Percentiles rank a stretch among this genome's conserved stretches.
Conservation (phyloP, 2,329 filamentous ascomycete species). For the Thelonectria blattea region DNA sequence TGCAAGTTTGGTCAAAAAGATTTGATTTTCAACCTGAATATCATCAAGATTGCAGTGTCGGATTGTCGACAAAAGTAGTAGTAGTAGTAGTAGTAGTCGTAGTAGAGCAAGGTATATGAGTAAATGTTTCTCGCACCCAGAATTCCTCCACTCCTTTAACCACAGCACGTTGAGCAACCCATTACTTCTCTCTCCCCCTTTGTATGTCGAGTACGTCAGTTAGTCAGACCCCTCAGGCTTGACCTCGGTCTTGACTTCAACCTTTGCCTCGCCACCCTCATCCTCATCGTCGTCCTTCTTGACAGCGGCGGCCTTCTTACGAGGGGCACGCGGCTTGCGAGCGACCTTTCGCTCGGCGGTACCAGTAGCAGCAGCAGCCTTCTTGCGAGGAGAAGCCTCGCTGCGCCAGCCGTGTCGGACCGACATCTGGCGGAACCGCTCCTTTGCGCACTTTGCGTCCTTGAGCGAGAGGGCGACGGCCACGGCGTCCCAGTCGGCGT, state of each 20-base stretch:
- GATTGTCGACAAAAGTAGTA: no score
- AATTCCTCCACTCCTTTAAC: neutral
- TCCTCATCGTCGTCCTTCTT: conserved; percentile 36
- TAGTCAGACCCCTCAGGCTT: conserved; percentile 23
- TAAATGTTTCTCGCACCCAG: neutral
- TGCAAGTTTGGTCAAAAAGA: no score
- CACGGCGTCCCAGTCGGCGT: conserved; percentile 50
- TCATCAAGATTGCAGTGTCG: no score
- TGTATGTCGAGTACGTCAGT: conserved; percentile 8
- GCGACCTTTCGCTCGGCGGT: conserved; percentile 37
- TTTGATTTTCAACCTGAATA: no score
- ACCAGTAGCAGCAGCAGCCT: conserved; percentile 21
- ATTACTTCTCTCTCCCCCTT: conserved; percentile 15
- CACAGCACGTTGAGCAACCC: neutral
- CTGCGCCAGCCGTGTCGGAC: conserved; percentile 49
- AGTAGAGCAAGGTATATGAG: no score
- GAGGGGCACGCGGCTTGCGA: conserved; percentile 41
- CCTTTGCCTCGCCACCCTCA: conserved; percentile 20
- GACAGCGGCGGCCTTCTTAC: conserved; percentile 41
- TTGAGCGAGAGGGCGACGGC: conserved; percentile 46
- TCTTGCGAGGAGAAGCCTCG: conserved; percentile 39
- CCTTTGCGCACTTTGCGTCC: conserved; percentile 49
- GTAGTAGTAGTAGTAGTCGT: no score
- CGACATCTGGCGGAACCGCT: conserved; percentile 50
- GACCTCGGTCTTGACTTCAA: conserved; percentile 35